Conservation (phyloP, 352 stramenopile species). For the Phytophthora gonapodyides region DNA sequence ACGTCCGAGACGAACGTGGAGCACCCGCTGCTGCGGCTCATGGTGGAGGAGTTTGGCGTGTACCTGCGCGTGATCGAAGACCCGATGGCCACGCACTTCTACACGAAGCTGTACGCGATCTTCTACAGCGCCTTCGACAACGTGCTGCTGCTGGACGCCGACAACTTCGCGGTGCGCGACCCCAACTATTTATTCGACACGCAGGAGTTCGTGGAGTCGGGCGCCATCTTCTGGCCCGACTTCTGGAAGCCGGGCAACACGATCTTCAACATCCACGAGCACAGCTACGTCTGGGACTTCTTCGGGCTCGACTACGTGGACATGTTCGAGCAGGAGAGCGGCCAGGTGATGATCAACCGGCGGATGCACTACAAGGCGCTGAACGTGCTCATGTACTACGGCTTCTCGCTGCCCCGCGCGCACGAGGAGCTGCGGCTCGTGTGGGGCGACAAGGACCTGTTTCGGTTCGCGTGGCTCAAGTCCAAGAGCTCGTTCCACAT, state of each 20-base stretch:
- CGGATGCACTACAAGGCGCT: constrained; percentile 56
- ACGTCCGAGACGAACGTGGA: constrained; percentile 41
- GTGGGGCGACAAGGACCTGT: constrained; percentile 86
- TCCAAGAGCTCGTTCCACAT: constrained; percentile 73
- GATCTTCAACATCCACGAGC: constrained; percentile 77
- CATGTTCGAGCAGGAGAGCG: constrained; percentile 83
- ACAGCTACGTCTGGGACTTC: constrained; percentile 75
- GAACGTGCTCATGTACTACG: constrained; percentile 80
- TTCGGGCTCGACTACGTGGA: constrained; percentile 64
- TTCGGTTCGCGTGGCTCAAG: constrained; percentile 82
- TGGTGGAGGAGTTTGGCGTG: constrained; percentile 44
- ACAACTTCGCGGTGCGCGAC: constrained; percentile 66
- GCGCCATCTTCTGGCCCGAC: constrained; percentile 86
- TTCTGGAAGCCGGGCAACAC: constrained; percentile 75
- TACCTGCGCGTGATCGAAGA: constrained; percentile 55
- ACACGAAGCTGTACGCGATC: constrained; percentile 61
- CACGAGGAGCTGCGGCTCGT: constrained; percentile 59
- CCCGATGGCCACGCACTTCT: constrained; percentile 47
- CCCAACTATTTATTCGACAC: constrained; percentile 71
- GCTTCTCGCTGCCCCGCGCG: constrained; percentile 41
- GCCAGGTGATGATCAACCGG: constrained; percentile 76
- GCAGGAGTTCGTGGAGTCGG: constrained; percentile 51
- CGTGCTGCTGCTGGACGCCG: constrained; percentile 59
- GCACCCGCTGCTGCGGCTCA: constrained; percentile 43
- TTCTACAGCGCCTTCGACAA: constrained; percentile 61